Conservation (phyloP, 1,284 basidiomycete genomes). For the Pyrrhoderma noxium region DNA sequence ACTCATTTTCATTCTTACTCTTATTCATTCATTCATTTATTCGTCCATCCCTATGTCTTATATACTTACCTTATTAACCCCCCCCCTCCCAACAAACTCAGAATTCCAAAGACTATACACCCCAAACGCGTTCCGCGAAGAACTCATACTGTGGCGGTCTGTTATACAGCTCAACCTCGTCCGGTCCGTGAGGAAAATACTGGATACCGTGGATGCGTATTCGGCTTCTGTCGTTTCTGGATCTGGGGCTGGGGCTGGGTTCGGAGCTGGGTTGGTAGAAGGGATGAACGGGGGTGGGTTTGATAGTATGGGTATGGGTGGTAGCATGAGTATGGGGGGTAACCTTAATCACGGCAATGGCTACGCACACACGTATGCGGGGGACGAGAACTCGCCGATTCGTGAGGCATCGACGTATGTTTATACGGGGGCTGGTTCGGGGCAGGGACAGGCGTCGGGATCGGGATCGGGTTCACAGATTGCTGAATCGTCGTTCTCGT, state of each 20-base stretch:
- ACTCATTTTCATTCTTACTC: background rate
- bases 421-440: too few relatives aligned
- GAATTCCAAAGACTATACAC: constrained; percentile 65
- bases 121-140: constrained; percentile 49
- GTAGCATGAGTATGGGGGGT: background rate
- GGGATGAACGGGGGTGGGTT: background rate
- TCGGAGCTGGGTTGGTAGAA: background rate
- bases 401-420: too few relatives aligned
- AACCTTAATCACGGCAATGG: too few relatives aligned
- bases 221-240: too few relatives aligned
- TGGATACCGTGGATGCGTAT: constrained; percentile 15
- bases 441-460: too few relatives aligned
- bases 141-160: constrained; percentile 52
- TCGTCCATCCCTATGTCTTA: background rate
- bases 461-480: background rate
- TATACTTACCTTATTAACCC: background rate
- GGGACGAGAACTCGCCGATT: too few relatives aligned
- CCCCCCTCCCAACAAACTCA: constrained; percentile 23
- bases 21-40: background rate
- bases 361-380: background rate
- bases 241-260: background rate
- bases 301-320: background rate
- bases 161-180: constrained; percentile 66
- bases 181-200: constrained; percentile 32
- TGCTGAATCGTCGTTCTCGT: background rate